Percentiles rank a stretch among this genome's conserved stretches.
Evolutionary conservation across 2,329 filamentous ascomycete species (phyloP).

Genomic region (Thermothelomyces thermophilus): DNA sequence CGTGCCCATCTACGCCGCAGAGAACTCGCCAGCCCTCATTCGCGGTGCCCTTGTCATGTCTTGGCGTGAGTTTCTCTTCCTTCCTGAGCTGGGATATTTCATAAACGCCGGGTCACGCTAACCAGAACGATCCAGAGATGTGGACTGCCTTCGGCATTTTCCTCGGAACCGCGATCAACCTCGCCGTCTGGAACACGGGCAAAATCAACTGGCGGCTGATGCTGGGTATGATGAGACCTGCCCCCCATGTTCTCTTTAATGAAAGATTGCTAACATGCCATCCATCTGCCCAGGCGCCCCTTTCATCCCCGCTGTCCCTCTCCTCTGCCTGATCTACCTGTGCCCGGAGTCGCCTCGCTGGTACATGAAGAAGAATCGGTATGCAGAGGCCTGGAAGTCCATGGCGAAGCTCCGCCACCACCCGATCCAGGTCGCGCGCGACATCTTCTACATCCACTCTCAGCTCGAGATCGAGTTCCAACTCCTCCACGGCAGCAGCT

Average conservation of each 20-base stretch:
- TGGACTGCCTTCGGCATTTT: conserved; percentile 60
- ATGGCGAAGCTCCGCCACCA: conserved; percentile 47
- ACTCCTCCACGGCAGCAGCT: conserved; percentile 46
- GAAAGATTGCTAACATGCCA: not conserved
- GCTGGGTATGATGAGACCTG: conserved; percentile 23
- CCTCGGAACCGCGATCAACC: conserved; percentile 57
- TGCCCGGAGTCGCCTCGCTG: conserved; percentile 62
- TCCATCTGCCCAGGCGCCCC: conserved; percentile 45
- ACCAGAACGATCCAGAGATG: conserved; percentile 38
- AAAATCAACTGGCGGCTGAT: conserved; percentile 35
- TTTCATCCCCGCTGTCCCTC: conserved; percentile 53
- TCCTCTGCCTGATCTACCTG: conserved; percentile 54
- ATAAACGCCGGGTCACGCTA: not conserved
- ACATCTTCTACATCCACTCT: conserved; percentile 58
- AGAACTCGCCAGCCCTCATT: conserved; percentile 62
- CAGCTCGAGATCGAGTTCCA: conserved; percentile 55
- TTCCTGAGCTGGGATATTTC: not conserved
- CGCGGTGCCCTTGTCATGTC: conserved; percentile 75
- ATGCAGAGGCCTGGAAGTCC: conserved; percentile 53
- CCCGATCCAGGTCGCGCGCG: conserved; percentile 51
- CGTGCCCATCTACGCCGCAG: conserved; percentile 70
- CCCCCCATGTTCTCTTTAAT: not conserved
- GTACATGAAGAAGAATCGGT: conserved; percentile 60
- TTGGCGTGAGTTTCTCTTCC: conserved; percentile 45
- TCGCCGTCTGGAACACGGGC: conserved; percentile 37